A percentile compares a stretch with the other conserved stretches of the same genome.
phyloP scores from a whole-genome alignment of 345 rosid genomes.

The Salix brachista region DNA sequence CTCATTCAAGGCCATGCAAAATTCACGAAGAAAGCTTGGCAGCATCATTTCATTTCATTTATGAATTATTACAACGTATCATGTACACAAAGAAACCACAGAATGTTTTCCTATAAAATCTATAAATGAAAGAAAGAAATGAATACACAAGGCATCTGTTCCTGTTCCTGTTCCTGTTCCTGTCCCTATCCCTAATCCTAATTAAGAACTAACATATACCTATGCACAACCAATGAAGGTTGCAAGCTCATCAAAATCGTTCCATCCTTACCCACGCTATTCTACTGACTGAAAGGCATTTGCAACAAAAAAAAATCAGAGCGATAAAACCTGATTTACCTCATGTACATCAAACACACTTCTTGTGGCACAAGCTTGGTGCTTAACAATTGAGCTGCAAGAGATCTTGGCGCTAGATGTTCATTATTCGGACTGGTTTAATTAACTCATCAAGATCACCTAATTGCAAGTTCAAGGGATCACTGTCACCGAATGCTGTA shows the following conservation, averaged over 20 bases:
- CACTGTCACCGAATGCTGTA: slow-evolving; percentile 24
- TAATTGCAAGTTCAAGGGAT: slow-evolving; percentile 25
- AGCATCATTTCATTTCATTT: slow-evolving; percentile 5
- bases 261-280: not conserved
- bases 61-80: slow-evolving; percentile 1
- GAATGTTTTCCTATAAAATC: not conserved
- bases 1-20: not conserved
- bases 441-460: slow-evolving; percentile 49
- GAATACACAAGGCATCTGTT: not conserved
- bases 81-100: not conserved
- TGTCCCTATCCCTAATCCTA: not conserved
- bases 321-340: not conserved
- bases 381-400: not conserved
- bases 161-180: not conserved
- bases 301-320: not conserved
- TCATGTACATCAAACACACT: not conserved
- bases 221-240: not conserved
- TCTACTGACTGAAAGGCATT: not conserved
- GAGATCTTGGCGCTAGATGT: not conserved
- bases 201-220: not conserved
- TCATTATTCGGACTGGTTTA: slow-evolving; percentile 58
- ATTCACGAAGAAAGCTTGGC: not conserved
- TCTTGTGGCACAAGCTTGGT: not conserved
- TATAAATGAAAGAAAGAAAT: not conserved
- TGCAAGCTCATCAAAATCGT: not conserved